Base-by-base conservation (phyloP, 1,284 basidiomycete genomes). In the Quambalaria eucalypti region DNA sequence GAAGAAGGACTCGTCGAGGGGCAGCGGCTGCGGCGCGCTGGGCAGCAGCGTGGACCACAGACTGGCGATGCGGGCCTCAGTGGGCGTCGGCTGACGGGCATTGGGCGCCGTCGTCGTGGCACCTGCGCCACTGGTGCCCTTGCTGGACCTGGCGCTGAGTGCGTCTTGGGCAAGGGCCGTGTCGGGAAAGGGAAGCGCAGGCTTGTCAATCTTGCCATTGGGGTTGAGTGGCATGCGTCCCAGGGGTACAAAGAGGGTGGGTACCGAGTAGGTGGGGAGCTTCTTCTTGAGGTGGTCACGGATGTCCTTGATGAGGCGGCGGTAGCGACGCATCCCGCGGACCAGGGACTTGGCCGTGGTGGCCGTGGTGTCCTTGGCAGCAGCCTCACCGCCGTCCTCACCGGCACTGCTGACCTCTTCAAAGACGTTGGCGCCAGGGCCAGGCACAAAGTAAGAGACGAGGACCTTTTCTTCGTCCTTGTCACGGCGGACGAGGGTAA, bases 401-500 rank as follows among this genome's bases (percentile, higher is more conserved):
- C 79, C 81, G 36, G 83, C 84, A 70, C 50, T 87, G 52, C 65
- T 71, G 10, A 65, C 70, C 66, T 86, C 87, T 50, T 84, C 83
- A 61, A 96, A 78, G 46, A 80, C 80, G 10, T 84, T 80, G 25
- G 78, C 78, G 0, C 85, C 85, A 36, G 85, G 82, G 39, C 90
- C 79, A 16, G 93, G 95, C n/a, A 99, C 95, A 73, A 99, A 92
- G 78, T 98, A 99, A 71, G 88, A 90, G 55, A 99, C 88, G 12
- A 99, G 84, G 30, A 97, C 92, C 81, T 99, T 98, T 79, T 99
- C 95, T 78, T 98, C 95, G 78, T 98, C 90, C 80, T 98, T 98
- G 80, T 98, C 93, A 75, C 95, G 82, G 70, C 95, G 81, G 26
- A 99, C 92, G 48, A 98, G 82, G 1, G 95, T 98, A 51, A 98